Evolutionary conservation across 2,329 filamentous ascomycete genomes (phyloP).

Genomic region (Neopestalotiopsis clavispora): DNA sequence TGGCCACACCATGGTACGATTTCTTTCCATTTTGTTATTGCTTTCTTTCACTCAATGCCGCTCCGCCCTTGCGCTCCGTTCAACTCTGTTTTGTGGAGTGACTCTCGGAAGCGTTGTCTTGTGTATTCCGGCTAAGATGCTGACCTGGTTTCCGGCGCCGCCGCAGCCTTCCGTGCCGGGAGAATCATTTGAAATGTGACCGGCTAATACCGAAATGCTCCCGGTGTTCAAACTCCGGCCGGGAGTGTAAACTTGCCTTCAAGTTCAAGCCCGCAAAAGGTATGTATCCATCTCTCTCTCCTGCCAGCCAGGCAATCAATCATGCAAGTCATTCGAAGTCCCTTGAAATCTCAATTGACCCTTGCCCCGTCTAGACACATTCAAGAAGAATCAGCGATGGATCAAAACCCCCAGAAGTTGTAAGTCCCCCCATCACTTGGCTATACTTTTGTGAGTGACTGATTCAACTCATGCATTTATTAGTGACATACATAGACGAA

Average conservation of each 20-base stretch:
- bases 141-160: slow-evolving; percentile 9
- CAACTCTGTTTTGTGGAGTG: slow-evolving; percentile 14
- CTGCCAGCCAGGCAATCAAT: not conserved
- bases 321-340: not conserved
- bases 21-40: not conserved
- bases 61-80: slow-evolving; percentile 2
- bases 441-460: not conserved
- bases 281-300: slow-evolving; percentile 17
- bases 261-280: slow-evolving; percentile 40
- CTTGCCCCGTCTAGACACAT: slow-evolving; percentile 25
- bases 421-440: slow-evolving; percentile 20
- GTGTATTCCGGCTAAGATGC: not conserved
- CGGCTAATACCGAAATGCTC: slow-evolving; percentile 38
- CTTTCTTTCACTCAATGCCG: not conserved
- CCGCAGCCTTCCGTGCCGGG: slow-evolving; percentile 49
- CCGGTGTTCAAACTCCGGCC: slow-evolving; percentile 36
- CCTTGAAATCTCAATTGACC: not conserved
- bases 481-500: slow-evolving; percentile 38
- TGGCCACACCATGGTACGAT: slow-evolving; percentile 39
- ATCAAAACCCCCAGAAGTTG: slow-evolving; percentile 31
- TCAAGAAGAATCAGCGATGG: slow-evolving; percentile 36
- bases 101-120: not conserved
- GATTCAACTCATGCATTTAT: not conserved
- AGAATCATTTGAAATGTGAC: slow-evolving; percentile 54
- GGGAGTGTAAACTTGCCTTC: slow-evolving; percentile 38